Conservation (phyloP, 1,284 basidiomycete genomes). For the Leccinum insolens region DNA sequence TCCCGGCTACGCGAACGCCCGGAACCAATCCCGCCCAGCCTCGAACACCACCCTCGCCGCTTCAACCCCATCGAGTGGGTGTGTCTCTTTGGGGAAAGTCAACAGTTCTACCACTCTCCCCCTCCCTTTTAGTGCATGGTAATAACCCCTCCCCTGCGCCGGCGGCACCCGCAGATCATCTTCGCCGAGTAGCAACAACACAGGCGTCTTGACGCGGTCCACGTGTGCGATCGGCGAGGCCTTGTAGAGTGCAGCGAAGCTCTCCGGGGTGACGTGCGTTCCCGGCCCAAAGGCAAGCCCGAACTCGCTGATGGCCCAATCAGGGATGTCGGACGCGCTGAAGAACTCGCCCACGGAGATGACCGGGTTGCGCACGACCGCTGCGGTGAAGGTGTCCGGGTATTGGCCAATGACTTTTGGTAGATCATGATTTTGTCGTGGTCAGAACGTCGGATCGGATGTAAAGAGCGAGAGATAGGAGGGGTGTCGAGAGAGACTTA, state of each 20-base stretch:
- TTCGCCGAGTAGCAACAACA: constrained; percentile 63
- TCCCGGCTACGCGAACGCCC: constrained; percentile 9
- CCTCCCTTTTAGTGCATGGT: constrained; percentile 61
- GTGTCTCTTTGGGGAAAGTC: constrained; percentile 63
- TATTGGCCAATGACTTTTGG: constrained; percentile 62
- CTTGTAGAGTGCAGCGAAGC: constrained; percentile 47
- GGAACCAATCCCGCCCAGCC: constrained; percentile 55
- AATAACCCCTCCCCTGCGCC: constrained; percentile 63
- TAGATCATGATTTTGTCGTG: not conserved
- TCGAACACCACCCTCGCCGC: constrained; percentile 54
- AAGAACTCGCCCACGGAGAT: constrained; percentile 56
- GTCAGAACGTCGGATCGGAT: constrained; percentile 10
- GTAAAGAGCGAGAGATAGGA: not conserved
- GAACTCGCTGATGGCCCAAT: constrained; percentile 72
- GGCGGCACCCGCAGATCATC: constrained; percentile 67
- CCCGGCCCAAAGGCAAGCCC: constrained; percentile 39
- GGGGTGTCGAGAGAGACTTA: constrained; percentile 34
- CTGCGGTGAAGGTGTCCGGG: constrained; percentile 63
- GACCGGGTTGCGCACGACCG: constrained; percentile 71
- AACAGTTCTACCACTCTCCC: constrained; percentile 56
- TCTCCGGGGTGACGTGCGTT: constrained; percentile 46
- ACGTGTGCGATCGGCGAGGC: constrained; percentile 64
- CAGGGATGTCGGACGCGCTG: constrained; percentile 61
- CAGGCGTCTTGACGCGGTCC: constrained; percentile 52
- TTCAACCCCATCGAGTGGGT: constrained; percentile 66